These are phyloP conservation scores for Populus hybrid DNA, from an alignment of 441 rosid genomes.

Conservation along the genomic window DNA sequence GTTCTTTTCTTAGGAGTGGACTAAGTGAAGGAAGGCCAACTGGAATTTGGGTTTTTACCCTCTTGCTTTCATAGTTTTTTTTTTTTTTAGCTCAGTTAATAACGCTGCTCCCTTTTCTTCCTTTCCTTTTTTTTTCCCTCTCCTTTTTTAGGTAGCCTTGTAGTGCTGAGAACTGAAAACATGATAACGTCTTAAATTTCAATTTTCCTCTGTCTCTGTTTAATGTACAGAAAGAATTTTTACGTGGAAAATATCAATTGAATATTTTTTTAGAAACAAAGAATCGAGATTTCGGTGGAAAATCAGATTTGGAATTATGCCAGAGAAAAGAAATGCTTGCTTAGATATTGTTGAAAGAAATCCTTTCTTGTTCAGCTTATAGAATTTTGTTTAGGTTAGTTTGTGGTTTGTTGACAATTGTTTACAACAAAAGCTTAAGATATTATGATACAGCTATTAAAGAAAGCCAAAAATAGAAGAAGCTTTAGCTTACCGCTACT, in stretches of 20 bases:
- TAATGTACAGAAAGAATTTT: not conserved
- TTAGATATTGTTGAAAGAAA: not conserved
- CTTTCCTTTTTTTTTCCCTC: not conserved
- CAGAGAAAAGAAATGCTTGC: not conserved
- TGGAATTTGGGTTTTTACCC: not conserved
- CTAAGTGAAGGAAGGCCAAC: not conserved
- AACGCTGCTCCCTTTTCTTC: not conserved
- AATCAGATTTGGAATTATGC: not conserved
- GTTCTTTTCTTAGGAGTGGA: conserved; percentile 3
- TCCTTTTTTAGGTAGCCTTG: not conserved
- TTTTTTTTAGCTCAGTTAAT: not conserved
- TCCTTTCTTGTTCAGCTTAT: not conserved
- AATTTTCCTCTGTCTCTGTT: not conserved
- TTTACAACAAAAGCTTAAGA: not conserved
- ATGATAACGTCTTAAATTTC: not conserved
- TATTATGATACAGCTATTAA: not conserved
- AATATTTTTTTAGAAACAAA: not conserved
- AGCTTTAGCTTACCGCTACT: not conserved
- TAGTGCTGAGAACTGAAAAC: not conserved
- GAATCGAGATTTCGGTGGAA: not conserved
- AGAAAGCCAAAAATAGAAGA: not conserved
- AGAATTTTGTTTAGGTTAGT: not conserved
- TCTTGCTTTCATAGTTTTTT: not conserved
- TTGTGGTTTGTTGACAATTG: not conserved
- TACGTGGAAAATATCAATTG: not conserved